Conservation (phyloP, 2,329 filamentous ascomycete genomes). For the Trichoderma citrinoviride region DNA sequence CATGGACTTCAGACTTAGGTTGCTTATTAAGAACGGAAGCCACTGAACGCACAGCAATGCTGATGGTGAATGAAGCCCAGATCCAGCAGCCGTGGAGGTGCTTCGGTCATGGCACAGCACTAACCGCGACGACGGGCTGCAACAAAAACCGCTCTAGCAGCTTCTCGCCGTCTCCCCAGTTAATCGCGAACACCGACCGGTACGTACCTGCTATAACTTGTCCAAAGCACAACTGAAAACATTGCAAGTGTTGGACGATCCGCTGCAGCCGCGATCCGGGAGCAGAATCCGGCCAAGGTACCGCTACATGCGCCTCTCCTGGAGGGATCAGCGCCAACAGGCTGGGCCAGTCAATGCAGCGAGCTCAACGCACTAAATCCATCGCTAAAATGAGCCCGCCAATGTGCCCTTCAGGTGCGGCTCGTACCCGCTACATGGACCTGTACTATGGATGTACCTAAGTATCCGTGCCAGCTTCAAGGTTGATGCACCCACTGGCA, state of each 20-base stretch:
- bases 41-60: background rate
- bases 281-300: background rate
- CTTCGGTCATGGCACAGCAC: background rate
- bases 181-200: background rate
- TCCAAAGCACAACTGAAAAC: background rate
- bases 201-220: background rate
- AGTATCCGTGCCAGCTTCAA: background rate
- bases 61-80: background rate
- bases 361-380: background rate
- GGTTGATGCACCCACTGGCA: background rate
- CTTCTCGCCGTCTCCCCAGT: background rate
- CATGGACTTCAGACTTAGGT: too few relatives aligned
- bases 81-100: background rate
- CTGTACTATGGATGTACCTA: too few relatives aligned
- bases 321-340: background rate
- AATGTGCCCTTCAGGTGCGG: background rate
- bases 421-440: too few relatives aligned
- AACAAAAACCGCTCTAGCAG: background rate
- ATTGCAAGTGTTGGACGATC: background rate
- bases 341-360: background rate
- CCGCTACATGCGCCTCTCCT: background rate
- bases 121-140: background rate
- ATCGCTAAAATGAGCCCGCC: background rate
- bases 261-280: conserved; percentile 13
- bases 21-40: too few relatives aligned